Evolutionary conservation across 768 basidiomycete species (phyloP).

Genomic region (Suillus discolor): DNA sequence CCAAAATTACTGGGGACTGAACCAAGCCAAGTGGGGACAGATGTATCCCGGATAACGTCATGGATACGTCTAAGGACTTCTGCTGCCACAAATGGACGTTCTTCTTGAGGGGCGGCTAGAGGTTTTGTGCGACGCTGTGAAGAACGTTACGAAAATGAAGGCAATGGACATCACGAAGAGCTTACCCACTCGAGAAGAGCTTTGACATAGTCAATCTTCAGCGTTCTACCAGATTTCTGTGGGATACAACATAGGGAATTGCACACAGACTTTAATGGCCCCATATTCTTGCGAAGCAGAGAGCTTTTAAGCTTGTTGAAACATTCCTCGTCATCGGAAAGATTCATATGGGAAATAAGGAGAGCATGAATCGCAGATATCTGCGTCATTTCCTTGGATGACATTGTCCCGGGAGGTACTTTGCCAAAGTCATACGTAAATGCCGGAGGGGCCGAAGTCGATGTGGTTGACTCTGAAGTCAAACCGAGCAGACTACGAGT

Average conservation of each 20-base stretch:
- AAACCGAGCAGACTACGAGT: neutral
- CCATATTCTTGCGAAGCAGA: neutral
- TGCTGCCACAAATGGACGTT: no score
- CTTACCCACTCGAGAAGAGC: no score
- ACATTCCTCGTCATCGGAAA: no score
- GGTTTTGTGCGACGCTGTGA: no score
- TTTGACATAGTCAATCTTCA: no score
- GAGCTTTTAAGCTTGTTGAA: neutral
- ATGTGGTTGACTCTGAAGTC: neutral
- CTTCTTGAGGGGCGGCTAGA: no score
- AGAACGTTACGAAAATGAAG: no score
- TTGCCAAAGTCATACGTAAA: neutral
- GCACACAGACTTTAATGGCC: neutral
- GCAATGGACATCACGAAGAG: no score
- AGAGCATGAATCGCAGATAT: neutral
- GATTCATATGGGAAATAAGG: no score
- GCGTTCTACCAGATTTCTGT: no score
- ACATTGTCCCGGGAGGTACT: neutral
- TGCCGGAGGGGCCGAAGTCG: neutral
- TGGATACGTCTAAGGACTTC: no score
- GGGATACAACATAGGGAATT: neutral
- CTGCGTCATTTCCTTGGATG: neutral
- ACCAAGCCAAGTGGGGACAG: slow-evolving; percentile 19
- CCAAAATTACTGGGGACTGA: slow-evolving; percentile 23
- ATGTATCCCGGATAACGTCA: no score